Evolutionary conservation across 2,329 filamentous ascomycete genomes (phyloP).

Genomic region (Trichoderma koningii): DNA sequence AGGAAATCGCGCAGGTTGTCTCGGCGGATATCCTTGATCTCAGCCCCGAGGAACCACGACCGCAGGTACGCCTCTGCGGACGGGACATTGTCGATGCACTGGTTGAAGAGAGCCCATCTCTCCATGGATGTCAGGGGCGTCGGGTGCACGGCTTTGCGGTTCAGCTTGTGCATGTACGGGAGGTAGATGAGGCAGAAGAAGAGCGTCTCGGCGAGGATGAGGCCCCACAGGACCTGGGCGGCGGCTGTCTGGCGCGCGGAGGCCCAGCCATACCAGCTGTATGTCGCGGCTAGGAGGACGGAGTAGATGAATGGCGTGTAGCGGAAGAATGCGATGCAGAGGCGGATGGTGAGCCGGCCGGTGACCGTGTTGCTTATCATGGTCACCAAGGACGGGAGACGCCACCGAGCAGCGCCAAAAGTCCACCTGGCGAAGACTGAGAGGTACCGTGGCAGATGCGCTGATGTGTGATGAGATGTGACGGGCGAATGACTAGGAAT

Average conservation of each 20-base stretch:
- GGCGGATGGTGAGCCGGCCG: slow-evolving; percentile 50
- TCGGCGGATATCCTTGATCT: slow-evolving; percentile 57
- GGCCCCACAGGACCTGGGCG: slow-evolving; percentile 33
- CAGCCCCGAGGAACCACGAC: slow-evolving; percentile 67
- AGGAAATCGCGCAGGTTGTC: slow-evolving; percentile 70
- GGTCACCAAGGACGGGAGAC: background rate
- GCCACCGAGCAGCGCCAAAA: slow-evolving; percentile 2
- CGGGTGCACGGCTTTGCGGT: slow-evolving; percentile 45
- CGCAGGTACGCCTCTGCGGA: slow-evolving; percentile 59
- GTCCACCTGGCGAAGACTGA: too few relatives aligned
- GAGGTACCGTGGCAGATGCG: too few relatives aligned
- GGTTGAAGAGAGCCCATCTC: slow-evolving; percentile 57
- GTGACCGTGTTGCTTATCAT: slow-evolving; percentile 44
- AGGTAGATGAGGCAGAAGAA: slow-evolving; percentile 49
- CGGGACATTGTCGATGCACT: slow-evolving; percentile 56
- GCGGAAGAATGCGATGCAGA: slow-evolving; percentile 47
- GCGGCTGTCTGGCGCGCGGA: slow-evolving; percentile 26
- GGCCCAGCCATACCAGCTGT: slow-evolving; percentile 30
- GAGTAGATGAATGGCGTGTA: slow-evolving; percentile 48
- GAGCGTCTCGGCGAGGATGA: slow-evolving; percentile 44
- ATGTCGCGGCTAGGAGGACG: slow-evolving; percentile 35
- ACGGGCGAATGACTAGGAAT: background rate
- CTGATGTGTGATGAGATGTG: background rate
- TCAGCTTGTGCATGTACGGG: slow-evolving; percentile 47
- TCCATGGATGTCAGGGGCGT: slow-evolving; percentile 47